Percentiles rank a stretch among this genome's conserved stretches.
phyloP scores from a whole-genome alignment of 139 green algal genomes.

The Tetradesmus obliquus region DNA sequence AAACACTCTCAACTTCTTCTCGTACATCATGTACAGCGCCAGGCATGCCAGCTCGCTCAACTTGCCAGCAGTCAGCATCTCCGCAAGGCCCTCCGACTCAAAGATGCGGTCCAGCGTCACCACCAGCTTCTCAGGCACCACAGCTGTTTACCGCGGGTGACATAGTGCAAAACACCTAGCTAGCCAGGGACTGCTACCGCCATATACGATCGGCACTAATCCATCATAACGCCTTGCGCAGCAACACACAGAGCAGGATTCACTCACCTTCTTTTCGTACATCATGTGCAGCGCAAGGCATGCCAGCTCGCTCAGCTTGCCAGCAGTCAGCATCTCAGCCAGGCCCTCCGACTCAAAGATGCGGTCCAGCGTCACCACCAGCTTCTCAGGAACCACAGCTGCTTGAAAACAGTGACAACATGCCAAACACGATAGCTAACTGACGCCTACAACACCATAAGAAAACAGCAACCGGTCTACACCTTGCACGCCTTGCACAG shows the following conservation, averaged over 20 bases:
- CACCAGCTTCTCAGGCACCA: slow-evolving; percentile 82
- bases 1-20: too few species aligned
- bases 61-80: slow-evolving; percentile 94
- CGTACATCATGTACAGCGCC: slow-evolving; percentile 74
- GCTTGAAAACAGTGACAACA: too few species aligned
- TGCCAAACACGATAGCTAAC: too few species aligned
- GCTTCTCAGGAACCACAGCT: slow-evolving; percentile 75
- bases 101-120: slow-evolving; percentile 92
- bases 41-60: slow-evolving; percentile 91
- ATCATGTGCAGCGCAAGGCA: slow-evolving; percentile 85
- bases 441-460: too few species aligned
- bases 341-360: slow-evolving; percentile 86
- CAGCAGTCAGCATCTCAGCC: slow-evolving; percentile 93
- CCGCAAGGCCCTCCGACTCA: slow-evolving; percentile 82
- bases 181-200: too few species aligned
- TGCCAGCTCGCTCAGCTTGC: slow-evolving; percentile 93
- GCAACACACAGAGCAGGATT: too few species aligned
- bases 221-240: too few species aligned
- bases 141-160: too few species aligned
- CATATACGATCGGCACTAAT: background rate
- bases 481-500: slow-evolving; percentile 42
- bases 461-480: background rate
- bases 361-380: slow-evolving; percentile 89
- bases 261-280: too few species aligned
- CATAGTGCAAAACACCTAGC: too few species aligned